A percentile compares a stretch with the other conserved stretches of the same genome.
Conservation (phyloP, 2,329 filamentous ascomycete genomes). For the Aschersonia sp. region DNA sequence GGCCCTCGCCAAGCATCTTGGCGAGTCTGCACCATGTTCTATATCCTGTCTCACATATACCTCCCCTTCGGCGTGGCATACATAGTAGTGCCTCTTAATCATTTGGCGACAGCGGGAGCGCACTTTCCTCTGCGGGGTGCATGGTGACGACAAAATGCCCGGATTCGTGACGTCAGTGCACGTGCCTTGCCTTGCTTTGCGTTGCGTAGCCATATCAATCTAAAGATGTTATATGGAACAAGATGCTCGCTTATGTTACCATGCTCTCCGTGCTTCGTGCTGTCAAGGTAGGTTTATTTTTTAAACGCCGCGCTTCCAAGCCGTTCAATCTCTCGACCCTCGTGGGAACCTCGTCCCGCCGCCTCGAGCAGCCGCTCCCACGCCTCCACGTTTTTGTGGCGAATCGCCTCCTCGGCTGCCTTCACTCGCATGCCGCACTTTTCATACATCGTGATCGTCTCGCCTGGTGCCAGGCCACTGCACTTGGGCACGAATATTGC, state of each 20-base stretch:
- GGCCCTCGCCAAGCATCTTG: not conserved
- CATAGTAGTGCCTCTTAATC: not conserved
- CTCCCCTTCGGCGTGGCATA: not conserved
- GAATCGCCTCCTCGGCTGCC: slow-evolving; percentile 83
- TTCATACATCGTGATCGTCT: slow-evolving; percentile 82
- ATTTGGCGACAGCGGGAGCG: too few relatives aligned
- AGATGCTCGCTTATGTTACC: not conserved
- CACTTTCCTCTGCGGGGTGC: too few relatives aligned
- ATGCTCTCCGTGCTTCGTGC: not conserved
- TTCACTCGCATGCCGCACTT: slow-evolving; percentile 84
- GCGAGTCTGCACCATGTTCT: not conserved
- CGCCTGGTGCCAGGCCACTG: slow-evolving; percentile 49
- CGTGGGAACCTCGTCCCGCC: slow-evolving; percentile 52
- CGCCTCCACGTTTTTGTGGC: slow-evolving; percentile 61
- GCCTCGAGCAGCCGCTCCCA: slow-evolving; percentile 60
- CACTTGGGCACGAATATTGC: slow-evolving; percentile 80
- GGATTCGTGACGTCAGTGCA: too few relatives aligned
- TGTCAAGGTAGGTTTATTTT: slow-evolving; percentile 10
- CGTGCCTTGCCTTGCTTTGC: too few relatives aligned
- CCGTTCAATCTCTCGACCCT: slow-evolving; percentile 68
- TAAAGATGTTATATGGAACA: not conserved
- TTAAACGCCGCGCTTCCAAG: slow-evolving; percentile 48
- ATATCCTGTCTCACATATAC: not conserved
- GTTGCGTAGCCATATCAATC: too few relatives aligned
- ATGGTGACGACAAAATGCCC: too few relatives aligned